phyloP scores from a whole-genome alignment of 495 filamentous ascomycete species.

The Aspergillus diversus region DNA sequence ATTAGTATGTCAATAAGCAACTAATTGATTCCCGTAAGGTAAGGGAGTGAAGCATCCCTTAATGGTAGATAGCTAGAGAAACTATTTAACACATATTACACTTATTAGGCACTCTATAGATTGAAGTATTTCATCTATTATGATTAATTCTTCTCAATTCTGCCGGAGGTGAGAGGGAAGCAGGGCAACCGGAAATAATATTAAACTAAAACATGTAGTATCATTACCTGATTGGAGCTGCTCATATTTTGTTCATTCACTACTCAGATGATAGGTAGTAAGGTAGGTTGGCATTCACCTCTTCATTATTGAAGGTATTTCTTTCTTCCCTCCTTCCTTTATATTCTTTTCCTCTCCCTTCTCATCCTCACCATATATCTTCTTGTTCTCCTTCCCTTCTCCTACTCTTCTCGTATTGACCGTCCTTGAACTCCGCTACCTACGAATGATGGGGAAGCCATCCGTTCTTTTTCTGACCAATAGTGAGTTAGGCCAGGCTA shows the following conservation, averaged over 20 bases:
- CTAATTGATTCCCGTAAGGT: too few relatives aligned
- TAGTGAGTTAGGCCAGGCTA: constrained; percentile 50
- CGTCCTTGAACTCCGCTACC: neutral
- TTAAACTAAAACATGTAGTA: too few relatives aligned
- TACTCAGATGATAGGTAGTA: neutral
- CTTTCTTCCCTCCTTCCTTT: neutral
- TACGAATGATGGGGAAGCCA: constrained; percentile 14
- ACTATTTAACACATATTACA: too few relatives aligned
- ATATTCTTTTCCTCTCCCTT: neutral
- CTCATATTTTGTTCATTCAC: neutral
- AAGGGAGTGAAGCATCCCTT: too few relatives aligned
- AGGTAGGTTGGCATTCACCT: neutral
- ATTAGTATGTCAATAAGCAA: too few relatives aligned
- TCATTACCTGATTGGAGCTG: too few relatives aligned
- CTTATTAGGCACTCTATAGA: too few relatives aligned
- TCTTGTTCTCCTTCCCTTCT: constrained; percentile 3
- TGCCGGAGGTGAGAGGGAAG: too few relatives aligned
- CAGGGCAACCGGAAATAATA: too few relatives aligned
- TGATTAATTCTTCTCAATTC: too few relatives aligned
- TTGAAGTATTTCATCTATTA: too few relatives aligned
- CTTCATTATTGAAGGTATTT: neutral
- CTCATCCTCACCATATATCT: neutral
- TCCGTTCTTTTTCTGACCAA: constrained; percentile 50
- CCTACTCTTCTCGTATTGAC: neutral
- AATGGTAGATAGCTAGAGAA: too few relatives aligned